Percentiles rank a stretch among this genome's conserved stretches.
Conservation (phyloP, 2,329 filamentous ascomycete genomes). For the Xylariaceae sp. region DNA sequence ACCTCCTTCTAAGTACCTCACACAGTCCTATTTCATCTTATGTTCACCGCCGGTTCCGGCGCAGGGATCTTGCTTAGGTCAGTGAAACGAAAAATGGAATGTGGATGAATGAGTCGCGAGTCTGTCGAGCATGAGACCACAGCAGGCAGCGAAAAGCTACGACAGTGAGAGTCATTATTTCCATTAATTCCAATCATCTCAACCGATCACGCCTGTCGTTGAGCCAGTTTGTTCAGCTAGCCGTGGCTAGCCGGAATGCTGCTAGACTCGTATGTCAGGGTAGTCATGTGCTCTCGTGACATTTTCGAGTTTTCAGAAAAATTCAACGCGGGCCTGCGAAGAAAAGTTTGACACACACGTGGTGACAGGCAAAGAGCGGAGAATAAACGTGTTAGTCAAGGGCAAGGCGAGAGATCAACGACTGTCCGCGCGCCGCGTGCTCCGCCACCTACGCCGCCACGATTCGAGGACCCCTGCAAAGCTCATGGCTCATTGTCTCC, state of each 20-base stretch:
- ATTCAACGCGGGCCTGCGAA: background rate
- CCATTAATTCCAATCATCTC: no score
- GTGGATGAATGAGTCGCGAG: no score
- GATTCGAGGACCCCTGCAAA: conserved; percentile 20
- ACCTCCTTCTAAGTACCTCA: background rate
- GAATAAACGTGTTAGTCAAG: background rate
- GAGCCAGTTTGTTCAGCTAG: no score
- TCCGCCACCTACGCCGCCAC: conserved; percentile 18
- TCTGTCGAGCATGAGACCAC: background rate
- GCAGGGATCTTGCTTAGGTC: conserved; percentile 1
- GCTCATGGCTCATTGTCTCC: background rate
- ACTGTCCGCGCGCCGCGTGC: conserved; percentile 15
- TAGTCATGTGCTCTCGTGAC: conserved; percentile 7
- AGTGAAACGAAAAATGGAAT: background rate
- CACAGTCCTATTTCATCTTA: background rate
- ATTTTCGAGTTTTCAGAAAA: background rate
- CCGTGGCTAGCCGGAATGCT: background rate
- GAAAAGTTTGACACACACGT: background rate
- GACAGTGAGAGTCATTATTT: no score
- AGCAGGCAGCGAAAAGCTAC: conserved; percentile 15
- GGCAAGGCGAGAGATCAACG: background rate
- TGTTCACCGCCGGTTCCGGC: background rate
- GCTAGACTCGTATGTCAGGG: background rate
- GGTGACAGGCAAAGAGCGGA: background rate
- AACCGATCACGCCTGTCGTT: background rate